Evolutionary conservation across 495 filamentous ascomycete genomes (phyloP).

Genomic region (Acidiella bohemica): DNA sequence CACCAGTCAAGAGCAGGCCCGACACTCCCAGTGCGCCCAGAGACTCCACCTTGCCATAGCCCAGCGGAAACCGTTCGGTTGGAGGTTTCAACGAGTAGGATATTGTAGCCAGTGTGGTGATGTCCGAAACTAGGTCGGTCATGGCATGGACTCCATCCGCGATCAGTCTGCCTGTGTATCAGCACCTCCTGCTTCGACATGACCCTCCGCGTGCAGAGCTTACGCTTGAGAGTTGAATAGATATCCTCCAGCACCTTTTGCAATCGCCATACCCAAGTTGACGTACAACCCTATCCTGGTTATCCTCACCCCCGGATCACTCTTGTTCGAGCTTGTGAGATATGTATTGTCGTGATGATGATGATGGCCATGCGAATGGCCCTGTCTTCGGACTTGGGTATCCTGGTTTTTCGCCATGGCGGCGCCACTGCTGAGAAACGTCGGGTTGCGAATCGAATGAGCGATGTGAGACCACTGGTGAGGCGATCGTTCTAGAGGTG

Average conservation of each 20-base stretch:
- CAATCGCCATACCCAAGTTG: slow-evolving; percentile 86
- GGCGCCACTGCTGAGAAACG: neutral
- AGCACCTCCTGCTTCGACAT: too few relatives aligned
- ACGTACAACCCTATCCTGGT: slow-evolving; percentile 83
- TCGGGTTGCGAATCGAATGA: slow-evolving; percentile 6
- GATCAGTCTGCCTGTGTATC: slow-evolving; percentile 40
- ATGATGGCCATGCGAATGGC: slow-evolving; percentile 52
- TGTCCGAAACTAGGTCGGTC: slow-evolving; percentile 86
- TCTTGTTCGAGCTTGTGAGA: slow-evolving; percentile 74
- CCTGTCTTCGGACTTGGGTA: slow-evolving; percentile 36
- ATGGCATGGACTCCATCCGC: slow-evolving; percentile 92
- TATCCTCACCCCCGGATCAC: slow-evolving; percentile 87
- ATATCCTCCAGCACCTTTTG: slow-evolving; percentile 84
- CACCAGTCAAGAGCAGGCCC: slow-evolving; percentile 72
- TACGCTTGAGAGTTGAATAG: slow-evolving; percentile 71
- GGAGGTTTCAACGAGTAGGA: slow-evolving; percentile 79
- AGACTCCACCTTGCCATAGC: slow-evolving; percentile 96
- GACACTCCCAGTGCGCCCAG: slow-evolving; percentile 87
- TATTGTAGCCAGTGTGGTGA: slow-evolving; percentile 85
- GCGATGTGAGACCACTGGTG: slow-evolving; percentile 19
- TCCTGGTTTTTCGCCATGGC: slow-evolving; percentile 6
- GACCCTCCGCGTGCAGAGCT: too few relatives aligned
- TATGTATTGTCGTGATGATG: slow-evolving; percentile 72
- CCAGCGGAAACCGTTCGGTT: slow-evolving; percentile 66
- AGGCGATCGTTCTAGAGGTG: slow-evolving; percentile 5